phyloP scores from a whole-genome alignment of 495 filamentous ascomycete genomes.

The Penicillium canariense region DNA sequence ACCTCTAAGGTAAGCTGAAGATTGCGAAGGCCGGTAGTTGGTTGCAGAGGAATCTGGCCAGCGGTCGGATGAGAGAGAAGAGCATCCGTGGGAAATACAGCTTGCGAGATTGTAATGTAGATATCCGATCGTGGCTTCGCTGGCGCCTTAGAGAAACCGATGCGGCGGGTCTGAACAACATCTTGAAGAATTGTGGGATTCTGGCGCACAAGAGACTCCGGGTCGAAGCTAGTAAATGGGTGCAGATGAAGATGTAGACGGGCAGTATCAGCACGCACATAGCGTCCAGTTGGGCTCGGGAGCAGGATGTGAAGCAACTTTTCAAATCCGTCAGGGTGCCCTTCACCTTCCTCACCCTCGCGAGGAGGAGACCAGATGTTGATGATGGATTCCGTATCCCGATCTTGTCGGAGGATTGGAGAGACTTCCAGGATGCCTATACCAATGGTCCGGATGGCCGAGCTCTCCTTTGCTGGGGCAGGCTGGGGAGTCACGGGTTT shows the following conservation, averaged over 20 bases:
- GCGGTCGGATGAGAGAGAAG: conserved; percentile 75
- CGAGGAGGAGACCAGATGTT: conserved; percentile 72
- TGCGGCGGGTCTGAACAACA: conserved; percentile 74
- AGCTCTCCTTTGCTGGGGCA: conserved; percentile 37
- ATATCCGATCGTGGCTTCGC: conserved; percentile 88
- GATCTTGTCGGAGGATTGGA: conserved; percentile 69
- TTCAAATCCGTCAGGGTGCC: conserved; percentile 65
- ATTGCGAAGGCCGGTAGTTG: conserved; percentile 61
- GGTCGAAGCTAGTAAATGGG: conserved; percentile 70
- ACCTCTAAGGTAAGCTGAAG: conserved; percentile 90
- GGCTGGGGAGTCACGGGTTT: conserved; percentile 38
- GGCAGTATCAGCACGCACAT: conserved; percentile 69
- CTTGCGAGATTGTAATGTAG: conserved; percentile 79
- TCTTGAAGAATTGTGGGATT: conserved; percentile 87
- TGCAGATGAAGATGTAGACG: conserved; percentile 73
- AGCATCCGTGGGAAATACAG: conserved; percentile 70
- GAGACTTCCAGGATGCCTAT: conserved; percentile 81
- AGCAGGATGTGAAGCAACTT: conserved; percentile 71
- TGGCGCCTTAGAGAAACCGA: conserved; percentile 93
- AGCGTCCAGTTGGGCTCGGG: conserved; percentile 67
- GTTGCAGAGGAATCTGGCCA: conserved; percentile 68
- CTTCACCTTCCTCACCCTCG: conserved; percentile 53
- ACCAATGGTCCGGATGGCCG: conserved; percentile 67
- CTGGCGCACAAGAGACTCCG: conserved; percentile 73
- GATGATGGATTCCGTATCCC: conserved; percentile 73